Base-by-base conservation (phyloP, 2,329 filamentous ascomycete genomes). In the Colletotrichum liriopes region DNA sequence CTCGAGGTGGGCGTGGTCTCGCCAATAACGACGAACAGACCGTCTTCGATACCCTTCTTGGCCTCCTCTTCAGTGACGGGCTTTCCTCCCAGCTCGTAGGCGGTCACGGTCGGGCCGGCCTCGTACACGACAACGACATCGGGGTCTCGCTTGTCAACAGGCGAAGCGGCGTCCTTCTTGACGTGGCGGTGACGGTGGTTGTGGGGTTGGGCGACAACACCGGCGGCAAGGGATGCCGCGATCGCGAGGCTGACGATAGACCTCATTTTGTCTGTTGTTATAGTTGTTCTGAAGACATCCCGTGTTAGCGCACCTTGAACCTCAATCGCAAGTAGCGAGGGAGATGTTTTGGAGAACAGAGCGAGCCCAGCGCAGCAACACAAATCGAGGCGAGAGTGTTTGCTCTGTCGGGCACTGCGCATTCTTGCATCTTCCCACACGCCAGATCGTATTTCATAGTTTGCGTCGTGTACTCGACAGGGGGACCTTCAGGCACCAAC, bases 61-160 rank as follows among this genome's bases (percentile, higher is more conserved):
- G 94, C 94, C 72, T 94, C 88, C 0, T 88, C 82, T 72, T 88
- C 83, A 65, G 86, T 85, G 76, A 97, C 87, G 43, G 84, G 74
- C 78, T 91, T 77, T 73, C 92, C 92, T 73, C 93, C 89, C 65
- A 95, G 85, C 79, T 92, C 87, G 83, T 95, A 98, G 68, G 92
- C 88, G 67, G 92, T 90, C 76, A 91, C 88, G 63, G 90, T 91
- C 41, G 91, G 87, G 52, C 87, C 89, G 51, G 88, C 84, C 62
- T 91, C 87, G 66, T 88, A 86, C 65, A 90, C 88, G 70, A 83
- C 84, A 68, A 88, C 84, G 60, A 85, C 83, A 45, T 84, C 80
- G 20, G 83, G 81, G 37, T 78, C 81, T 70, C 85, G 86, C 82
- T 85, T 86, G 79, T 88, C 84, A 62, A 86, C 81, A 41, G 83